These are phyloP conservation scores for Yamadazyma songkhlaensis DNA, from an alignment of 1,139 yeast genomes.

Conservation along the genomic window DNA sequence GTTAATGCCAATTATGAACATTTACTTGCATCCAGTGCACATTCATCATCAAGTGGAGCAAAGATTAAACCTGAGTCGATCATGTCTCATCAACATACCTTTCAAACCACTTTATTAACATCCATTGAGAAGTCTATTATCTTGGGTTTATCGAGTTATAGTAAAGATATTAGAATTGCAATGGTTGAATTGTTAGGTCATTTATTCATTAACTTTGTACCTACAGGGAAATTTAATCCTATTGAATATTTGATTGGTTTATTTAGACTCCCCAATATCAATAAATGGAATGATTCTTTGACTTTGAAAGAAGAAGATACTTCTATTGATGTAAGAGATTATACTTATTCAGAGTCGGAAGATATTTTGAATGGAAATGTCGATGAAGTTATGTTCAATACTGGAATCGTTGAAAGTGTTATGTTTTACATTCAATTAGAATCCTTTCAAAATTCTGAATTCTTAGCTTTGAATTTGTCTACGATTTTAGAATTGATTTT, in stretches of 20 bases:
- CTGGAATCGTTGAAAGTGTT: constrained; percentile 34
- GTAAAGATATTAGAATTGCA: constrained; percentile 38
- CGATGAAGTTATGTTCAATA: constrained; percentile 24
- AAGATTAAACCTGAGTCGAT: constrained; percentile 44
- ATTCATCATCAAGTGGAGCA: constrained; percentile 36
- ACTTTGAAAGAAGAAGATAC: constrained; percentile 11
- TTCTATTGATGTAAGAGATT: constrained; percentile 6
- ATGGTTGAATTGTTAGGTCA: constrained; percentile 36
- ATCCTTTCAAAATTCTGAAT: constrained; percentile 42
- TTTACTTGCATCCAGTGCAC: constrained; percentile 34
- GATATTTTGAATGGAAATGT: constrained; percentile 14
- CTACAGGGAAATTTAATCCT: constrained; percentile 38
- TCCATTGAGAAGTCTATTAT: constrained; percentile 30
- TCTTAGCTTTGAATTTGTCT: constrained; percentile 27
- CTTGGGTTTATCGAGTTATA: constrained; percentile 30
- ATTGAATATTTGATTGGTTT: constrained; percentile 31
- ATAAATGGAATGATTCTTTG: constrained; percentile 24
- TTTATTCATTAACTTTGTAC: constrained; percentile 35
- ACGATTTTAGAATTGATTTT: constrained; percentile 31
- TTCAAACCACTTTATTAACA: constrained; percentile 28
- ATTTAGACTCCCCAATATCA: constrained; percentile 29
- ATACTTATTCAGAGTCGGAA: constrained; percentile 9
- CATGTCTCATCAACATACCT: constrained; percentile 41
- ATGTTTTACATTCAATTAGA: constrained; percentile 41
- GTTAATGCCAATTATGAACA: constrained; percentile 39